phyloP scores from a whole-genome alignment of 441 rosid genomes.

The Populus hybrid region DNA sequence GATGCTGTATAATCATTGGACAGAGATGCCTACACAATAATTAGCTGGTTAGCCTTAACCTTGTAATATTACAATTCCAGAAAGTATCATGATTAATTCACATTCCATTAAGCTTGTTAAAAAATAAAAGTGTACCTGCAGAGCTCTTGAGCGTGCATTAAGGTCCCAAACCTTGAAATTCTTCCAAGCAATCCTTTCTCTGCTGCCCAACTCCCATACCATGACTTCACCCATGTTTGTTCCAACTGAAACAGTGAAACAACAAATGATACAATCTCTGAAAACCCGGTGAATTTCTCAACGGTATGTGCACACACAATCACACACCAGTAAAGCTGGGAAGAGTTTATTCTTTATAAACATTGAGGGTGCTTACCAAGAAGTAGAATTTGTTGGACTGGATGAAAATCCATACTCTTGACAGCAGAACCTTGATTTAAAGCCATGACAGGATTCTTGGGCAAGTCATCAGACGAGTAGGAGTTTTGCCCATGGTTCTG shows the following conservation, averaged over 20 bases:
- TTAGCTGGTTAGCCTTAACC: conserved; percentile 19
- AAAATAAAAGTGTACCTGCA: conserved; percentile 48
- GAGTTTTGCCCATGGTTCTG: conserved; percentile 73
- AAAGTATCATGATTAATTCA: conserved; percentile 10
- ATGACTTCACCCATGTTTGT: conserved; percentile 67
- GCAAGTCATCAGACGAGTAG: conserved; percentile 67
- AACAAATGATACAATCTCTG: conserved; percentile 11
- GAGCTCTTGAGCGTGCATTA: conserved; percentile 44
- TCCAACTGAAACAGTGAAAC: conserved; percentile 56
- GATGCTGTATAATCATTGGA: conserved; percentile 53
- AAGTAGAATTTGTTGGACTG: conserved; percentile 60
- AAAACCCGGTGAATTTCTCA: neutral
- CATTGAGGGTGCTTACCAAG: conserved; percentile 44
- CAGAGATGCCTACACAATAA: conserved; percentile 50
- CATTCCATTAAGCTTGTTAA: conserved; percentile 15
- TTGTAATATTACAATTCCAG: neutral
- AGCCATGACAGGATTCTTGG: conserved; percentile 51
- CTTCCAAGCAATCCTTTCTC: conserved; percentile 52
- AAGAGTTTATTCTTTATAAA: conserved; percentile 6
- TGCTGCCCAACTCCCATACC: conserved; percentile 74
- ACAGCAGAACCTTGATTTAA: conserved; percentile 63
- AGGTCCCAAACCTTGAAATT: conserved; percentile 70
- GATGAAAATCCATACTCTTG: conserved; percentile 89
- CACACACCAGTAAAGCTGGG: neutral
- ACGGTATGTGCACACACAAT: neutral